A percentile compares a stretch with the other conserved stretches of the same genome.
phyloP scores from a whole-genome alignment of 352 stramenopile genomes.

The Pythium biforme region DNA sequence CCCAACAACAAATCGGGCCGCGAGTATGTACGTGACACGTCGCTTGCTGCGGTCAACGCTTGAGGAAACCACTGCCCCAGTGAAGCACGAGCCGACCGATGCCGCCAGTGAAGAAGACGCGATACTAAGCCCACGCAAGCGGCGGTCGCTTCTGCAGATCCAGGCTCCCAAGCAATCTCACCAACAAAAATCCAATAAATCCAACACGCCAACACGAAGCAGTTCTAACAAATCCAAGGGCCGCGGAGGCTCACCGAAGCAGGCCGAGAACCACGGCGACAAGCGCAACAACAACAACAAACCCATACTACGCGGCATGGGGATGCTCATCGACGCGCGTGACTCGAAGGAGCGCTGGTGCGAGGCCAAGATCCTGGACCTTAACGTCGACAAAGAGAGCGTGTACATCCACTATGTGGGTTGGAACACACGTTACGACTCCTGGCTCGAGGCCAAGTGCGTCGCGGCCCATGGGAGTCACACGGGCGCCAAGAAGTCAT shows the following conservation, averaged over 20 bases:
- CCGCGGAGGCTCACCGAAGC: background rate
- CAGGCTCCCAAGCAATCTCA: background rate
- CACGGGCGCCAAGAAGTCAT: conserved; percentile 32
- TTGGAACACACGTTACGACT: conserved; percentile 74
- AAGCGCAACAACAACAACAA: background rate
- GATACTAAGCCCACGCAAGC: conserved; percentile 16
- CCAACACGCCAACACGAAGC: background rate
- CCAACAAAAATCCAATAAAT: background rate
- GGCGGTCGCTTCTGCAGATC: conserved; percentile 15
- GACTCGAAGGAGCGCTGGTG: conserved; percentile 55
- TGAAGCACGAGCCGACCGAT: conserved; percentile 6
- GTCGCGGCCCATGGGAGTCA: conserved; percentile 56
- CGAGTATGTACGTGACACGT: conserved; percentile 61
- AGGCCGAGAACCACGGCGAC: conserved; percentile 10
- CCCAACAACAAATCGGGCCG: background rate
- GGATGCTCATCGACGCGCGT: conserved; percentile 58
- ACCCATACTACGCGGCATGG: conserved; percentile 28
- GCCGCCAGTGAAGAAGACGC: background rate
- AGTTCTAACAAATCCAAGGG: conserved; percentile 1
- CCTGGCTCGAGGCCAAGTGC: conserved; percentile 47
- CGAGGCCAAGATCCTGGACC: conserved; percentile 56
- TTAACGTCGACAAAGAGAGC: conserved; percentile 34
- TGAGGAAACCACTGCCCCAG: conserved; percentile 14
- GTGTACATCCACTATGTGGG: conserved; percentile 76
- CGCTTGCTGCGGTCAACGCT: conserved; percentile 62